Evolutionary conservation across 1,139 yeast genomes (phyloP).

Genomic region (Torulaspora pretoriensis): DNA sequence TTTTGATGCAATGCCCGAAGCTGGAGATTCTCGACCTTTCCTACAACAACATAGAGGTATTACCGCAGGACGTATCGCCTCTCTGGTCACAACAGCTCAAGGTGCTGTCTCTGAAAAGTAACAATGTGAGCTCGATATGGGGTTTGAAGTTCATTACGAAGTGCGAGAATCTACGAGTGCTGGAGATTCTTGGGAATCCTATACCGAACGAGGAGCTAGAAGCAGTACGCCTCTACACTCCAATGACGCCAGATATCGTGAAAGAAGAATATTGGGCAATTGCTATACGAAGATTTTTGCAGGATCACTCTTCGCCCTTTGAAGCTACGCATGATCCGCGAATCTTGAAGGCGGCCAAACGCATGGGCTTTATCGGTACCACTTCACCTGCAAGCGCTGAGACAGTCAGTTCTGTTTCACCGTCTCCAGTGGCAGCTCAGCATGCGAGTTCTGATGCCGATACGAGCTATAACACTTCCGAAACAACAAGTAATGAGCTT

Average conservation of each 20-base stretch:
- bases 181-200: slow-evolving; percentile 73
- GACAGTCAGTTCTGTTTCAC: slow-evolving; percentile 12
- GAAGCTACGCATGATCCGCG: slow-evolving; percentile 18
- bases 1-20: slow-evolving; percentile 41
- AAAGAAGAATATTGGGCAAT: slow-evolving; percentile 34
- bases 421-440: slow-evolving; percentile 15
- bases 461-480: slow-evolving; percentile 7
- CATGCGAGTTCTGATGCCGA: slow-evolving; percentile 11
- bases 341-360: slow-evolving; percentile 53
- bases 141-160: slow-evolving; percentile 50
- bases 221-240: slow-evolving; percentile 44
- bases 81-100: slow-evolving; percentile 43
- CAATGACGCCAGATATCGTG: slow-evolving; percentile 20
- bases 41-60: slow-evolving; percentile 45
- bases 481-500: slow-evolving; percentile 18
- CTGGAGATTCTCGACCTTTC: slow-evolving; percentile 70
- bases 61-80: slow-evolving; percentile 43
- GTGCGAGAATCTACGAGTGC: slow-evolving; percentile 52
- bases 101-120: slow-evolving; percentile 61
- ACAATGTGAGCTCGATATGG: slow-evolving; percentile 55
- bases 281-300: slow-evolving; percentile 31
- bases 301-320: slow-evolving; percentile 19
- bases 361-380: slow-evolving; percentile 66
- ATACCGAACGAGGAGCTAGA: slow-evolving; percentile 57
- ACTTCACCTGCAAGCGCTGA: slow-evolving; percentile 32